Conservation (phyloP, 2,329 filamentous ascomycete genomes). For the Xenosphaeropsis pyriputrescens region DNA sequence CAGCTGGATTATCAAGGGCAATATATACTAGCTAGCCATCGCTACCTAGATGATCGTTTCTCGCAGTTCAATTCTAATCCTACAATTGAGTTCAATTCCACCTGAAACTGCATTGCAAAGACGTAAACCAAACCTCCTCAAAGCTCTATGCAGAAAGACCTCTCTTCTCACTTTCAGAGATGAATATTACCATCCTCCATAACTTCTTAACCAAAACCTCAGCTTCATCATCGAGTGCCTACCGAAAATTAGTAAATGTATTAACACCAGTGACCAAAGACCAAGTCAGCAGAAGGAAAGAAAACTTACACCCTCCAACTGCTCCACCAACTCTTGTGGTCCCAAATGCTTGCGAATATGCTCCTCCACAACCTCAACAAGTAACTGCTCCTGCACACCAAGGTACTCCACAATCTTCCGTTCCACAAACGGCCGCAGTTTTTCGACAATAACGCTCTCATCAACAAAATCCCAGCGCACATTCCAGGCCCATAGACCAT, state of each 20-base stretch:
- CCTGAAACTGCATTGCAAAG: too few species aligned
- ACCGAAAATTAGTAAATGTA: slow-evolving; percentile 15
- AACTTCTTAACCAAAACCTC: slow-evolving; percentile 91
- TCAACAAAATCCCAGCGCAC: slow-evolving; percentile 90
- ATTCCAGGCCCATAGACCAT: slow-evolving; percentile 81
- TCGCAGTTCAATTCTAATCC: too few species aligned
- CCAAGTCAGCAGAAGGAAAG: slow-evolving; percentile 1
- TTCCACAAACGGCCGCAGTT: slow-evolving; percentile 87
- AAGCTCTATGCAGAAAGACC: slow-evolving; percentile 51
- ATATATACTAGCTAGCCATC: too few species aligned
- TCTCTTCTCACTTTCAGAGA: slow-evolving; percentile 84
- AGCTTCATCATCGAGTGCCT: slow-evolving; percentile 89
- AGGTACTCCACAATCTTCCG: slow-evolving; percentile 97
- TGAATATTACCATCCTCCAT: slow-evolving; percentile 98
- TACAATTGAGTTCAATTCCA: too few species aligned
- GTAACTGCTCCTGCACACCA: slow-evolving; percentile 88
- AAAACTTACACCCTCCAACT: slow-evolving; percentile 62
- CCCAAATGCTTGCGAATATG: slow-evolving; percentile 63
- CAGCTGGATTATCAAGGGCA: too few species aligned
- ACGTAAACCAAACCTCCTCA: too few species aligned
- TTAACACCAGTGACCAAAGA: neutral
- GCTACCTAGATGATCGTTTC: too few species aligned
- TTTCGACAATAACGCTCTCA: slow-evolving; percentile 64
- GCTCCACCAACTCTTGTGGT: slow-evolving; percentile 70
- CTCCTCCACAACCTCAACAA: slow-evolving; percentile 85